Conservation (phyloP, 2,329 filamentous ascomycete genomes). For the Helotiales sp. region DNA sequence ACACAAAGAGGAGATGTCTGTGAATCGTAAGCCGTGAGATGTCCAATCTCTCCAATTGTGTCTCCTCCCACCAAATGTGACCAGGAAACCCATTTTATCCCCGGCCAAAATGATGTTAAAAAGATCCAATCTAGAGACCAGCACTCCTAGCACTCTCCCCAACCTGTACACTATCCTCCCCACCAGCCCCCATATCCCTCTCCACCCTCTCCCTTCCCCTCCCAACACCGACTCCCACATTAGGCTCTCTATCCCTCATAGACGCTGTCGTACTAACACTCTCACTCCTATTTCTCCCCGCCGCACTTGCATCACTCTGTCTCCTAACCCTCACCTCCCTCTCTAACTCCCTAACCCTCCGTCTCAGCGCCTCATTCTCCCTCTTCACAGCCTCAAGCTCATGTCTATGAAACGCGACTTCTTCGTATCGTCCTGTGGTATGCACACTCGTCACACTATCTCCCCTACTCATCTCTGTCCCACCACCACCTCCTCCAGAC, state of each 20-base stretch:
- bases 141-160: conserved; percentile 61
- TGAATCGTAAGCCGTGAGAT: not conserved
- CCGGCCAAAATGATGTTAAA: not conserved
- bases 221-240: not conserved
- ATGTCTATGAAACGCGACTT: conserved; percentile 57
- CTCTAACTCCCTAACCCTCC: conserved; percentile 63
- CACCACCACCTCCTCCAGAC: not conserved
- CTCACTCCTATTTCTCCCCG: conserved; percentile 41
- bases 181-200: conserved; percentile 34
- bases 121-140: conserved; percentile 24
- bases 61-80: too few relatives aligned
- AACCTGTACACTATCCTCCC: conserved; percentile 58
- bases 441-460: conserved; percentile 46
- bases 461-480: conserved; percentile 6
- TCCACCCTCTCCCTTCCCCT: not conserved
- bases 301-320: conserved; percentile 40
- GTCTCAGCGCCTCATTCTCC: conserved; percentile 64
- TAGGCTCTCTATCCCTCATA: conserved; percentile 39
- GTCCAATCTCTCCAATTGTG: not conserved
- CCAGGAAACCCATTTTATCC: not conserved
- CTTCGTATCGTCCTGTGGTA: conserved; percentile 61
- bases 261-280: conserved; percentile 54
- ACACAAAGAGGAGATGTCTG: not conserved
- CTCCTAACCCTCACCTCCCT: conserved; percentile 42
- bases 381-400: conserved; percentile 62